Evolutionary conservation across 192 early-diverging fungal species (phyloP).

Genomic region (Backusella tuberculispora): DNA sequence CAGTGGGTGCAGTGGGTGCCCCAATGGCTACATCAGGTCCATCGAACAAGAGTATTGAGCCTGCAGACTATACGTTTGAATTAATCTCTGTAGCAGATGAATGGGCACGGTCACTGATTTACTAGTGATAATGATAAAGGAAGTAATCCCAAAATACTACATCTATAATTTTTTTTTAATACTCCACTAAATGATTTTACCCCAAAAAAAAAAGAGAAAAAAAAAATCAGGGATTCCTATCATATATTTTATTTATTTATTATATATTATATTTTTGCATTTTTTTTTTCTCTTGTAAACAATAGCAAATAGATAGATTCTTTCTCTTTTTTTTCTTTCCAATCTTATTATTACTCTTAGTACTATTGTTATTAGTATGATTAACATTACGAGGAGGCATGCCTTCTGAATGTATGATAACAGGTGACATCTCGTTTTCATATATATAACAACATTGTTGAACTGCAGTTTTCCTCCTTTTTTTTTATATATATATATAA

Average conservation of each 20-base stretch:
- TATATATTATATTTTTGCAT: not conserved
- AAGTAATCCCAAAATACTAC: constrained; percentile 1
- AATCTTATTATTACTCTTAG: not conserved
- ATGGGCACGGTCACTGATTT: constrained; percentile 36
- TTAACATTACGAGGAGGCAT: not conserved
- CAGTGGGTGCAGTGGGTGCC: constrained; percentile 23
- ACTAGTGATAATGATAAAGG: constrained; percentile 16
- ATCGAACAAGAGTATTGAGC: constrained; percentile 35
- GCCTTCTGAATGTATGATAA: not conserved
- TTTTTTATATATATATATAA: constrained; percentile 4
- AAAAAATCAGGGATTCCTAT: not conserved
- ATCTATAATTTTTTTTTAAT: not conserved
- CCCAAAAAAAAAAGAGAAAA: not conserved
- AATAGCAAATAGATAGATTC: not conserved
- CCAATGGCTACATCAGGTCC: constrained; percentile 22
- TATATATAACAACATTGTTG: not conserved
- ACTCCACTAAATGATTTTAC: not conserved
- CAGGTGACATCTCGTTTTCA: not conserved
- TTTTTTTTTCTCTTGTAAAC: not conserved
- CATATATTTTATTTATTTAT: not conserved
- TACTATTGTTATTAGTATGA: not conserved
- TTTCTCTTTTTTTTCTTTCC: not conserved
- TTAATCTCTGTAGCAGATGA: constrained; percentile 42
- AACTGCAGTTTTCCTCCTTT: not conserved
- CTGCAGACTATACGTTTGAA: constrained; percentile 44